Conservation (phyloP, 2,329 filamentous ascomycete genomes). For the Scedosporium aurantiacum region DNA sequence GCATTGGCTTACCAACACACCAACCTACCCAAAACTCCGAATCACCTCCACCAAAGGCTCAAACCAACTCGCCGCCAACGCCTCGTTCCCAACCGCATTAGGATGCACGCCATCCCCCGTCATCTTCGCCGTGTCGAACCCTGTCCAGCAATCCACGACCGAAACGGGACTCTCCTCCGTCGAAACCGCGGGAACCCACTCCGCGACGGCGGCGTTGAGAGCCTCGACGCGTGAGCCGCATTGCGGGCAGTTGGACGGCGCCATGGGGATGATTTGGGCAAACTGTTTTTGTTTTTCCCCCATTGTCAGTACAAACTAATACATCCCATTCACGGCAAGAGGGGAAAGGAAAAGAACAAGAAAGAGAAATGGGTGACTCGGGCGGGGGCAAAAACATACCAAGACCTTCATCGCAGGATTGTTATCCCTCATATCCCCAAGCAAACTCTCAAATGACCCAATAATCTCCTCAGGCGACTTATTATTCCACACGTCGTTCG, state of each 20-base stretch:
- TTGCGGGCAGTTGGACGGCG: constrained; percentile 15
- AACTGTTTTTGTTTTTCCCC: constrained; percentile 9
- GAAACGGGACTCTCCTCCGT: constrained; percentile 18
- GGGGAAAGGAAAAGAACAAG: background rate
- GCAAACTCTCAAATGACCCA: background rate
- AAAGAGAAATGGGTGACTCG: background rate
- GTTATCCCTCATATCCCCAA: constrained; percentile 5
- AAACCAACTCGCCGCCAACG: constrained; percentile 19
- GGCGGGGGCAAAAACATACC: background rate
- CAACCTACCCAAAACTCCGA: background rate
- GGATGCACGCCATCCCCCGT: constrained; percentile 23
- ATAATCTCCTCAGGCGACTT: background rate
- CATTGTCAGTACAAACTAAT: background rate
- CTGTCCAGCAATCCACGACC: constrained; percentile 23
- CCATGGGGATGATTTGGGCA: constrained; percentile 22
- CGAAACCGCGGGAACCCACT: constrained; percentile 17
- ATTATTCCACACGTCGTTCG: constrained; percentile 26
- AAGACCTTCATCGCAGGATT: constrained; percentile 4
- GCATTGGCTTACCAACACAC: no score
- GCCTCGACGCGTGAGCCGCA: constrained; percentile 15
- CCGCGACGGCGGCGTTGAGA: constrained; percentile 19
- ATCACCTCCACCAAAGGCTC: constrained; percentile 9
- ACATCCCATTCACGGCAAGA: background rate
- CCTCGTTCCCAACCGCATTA: constrained; percentile 18
- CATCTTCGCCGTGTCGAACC: constrained; percentile 18